phyloP scores from a whole-genome alignment of 2,329 filamentous ascomycete species.

The Talaromyces sp. region DNA sequence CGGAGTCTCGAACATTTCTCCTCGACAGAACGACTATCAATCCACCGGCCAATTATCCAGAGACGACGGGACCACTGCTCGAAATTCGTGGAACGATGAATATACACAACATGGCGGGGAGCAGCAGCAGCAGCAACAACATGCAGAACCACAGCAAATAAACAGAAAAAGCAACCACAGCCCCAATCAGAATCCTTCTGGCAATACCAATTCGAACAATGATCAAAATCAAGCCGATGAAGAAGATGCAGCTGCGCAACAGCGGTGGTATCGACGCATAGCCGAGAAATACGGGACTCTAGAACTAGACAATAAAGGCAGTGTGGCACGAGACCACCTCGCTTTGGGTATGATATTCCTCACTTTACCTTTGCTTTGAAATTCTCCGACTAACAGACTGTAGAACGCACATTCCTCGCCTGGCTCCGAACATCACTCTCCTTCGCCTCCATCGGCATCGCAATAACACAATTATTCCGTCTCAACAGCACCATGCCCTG shows the following conservation, averaged over 20 bases:
- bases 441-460: constrained; percentile 62
- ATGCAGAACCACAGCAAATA: not conserved
- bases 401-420: constrained; percentile 63
- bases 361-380: not conserved
- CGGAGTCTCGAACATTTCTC: not conserved
- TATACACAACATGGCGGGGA: not conserved
- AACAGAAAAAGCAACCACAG: not conserved
- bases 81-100: constrained; percentile 15
- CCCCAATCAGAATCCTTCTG: not conserved
- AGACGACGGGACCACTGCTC: not conserved
- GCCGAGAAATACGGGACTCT: constrained; percentile 58
- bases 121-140: not conserved
- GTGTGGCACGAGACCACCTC: constrained; percentile 60
- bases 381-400: not conserved
- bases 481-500: constrained; percentile 48
- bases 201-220: not conserved
- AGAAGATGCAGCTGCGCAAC: not conserved
- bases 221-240: constrained; percentile 6
- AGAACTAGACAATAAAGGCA: constrained; percentile 62
- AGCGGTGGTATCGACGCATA: constrained; percentile 44
- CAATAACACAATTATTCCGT: constrained; percentile 61
- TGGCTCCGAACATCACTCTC: constrained; percentile 63
- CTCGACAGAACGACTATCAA: not conserved
- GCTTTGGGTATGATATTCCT: constrained; percentile 49
- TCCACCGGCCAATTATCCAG: not conserved